Percentiles rank a stretch among this genome's conserved stretches.
phyloP scores from a whole-genome alignment of 1,284 basidiomycete species.

The Ceratobasidium sp. region DNA sequence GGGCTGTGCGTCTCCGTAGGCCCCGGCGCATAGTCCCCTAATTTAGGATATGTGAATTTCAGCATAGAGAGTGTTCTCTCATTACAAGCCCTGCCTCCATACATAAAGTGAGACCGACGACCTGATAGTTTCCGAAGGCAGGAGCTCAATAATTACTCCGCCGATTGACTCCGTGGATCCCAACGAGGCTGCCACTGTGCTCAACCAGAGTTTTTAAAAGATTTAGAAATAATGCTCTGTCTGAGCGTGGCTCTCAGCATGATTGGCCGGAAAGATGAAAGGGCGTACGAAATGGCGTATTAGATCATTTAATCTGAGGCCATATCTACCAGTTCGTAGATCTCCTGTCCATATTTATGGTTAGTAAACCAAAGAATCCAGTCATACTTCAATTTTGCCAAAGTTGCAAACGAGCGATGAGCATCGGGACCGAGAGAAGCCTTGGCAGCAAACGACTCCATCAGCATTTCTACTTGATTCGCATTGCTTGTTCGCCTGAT shows the following conservation, averaged over 20 bases:
- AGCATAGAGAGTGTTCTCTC: neutral
- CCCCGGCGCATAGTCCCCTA: too few relatives aligned
- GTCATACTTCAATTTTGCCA: too few relatives aligned
- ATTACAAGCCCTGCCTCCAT: conserved; percentile 27
- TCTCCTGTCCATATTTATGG: neutral
- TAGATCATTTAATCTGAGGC: neutral
- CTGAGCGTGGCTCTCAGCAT: neutral
- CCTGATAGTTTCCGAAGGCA: neutral
- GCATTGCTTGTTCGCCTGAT: too few relatives aligned
- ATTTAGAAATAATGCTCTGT: neutral
- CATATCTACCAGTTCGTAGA: neutral
- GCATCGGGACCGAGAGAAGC: too few relatives aligned
- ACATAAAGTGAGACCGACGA: neutral
- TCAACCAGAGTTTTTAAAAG: neutral
- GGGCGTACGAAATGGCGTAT: neutral
- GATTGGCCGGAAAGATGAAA: neutral
- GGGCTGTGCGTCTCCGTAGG: too few relatives aligned
- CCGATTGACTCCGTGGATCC: neutral
- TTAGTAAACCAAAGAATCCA: too few relatives aligned
- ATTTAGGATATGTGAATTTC: neutral
- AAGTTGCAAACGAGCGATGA: too few relatives aligned
- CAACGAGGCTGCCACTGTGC: neutral
- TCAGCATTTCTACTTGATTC: too few relatives aligned
- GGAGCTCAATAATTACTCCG: neutral
- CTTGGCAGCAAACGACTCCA: too few relatives aligned